Evolutionary conservation across 805 yeast species (phyloP).

Genomic region (Komagataella ulmi): DNA sequence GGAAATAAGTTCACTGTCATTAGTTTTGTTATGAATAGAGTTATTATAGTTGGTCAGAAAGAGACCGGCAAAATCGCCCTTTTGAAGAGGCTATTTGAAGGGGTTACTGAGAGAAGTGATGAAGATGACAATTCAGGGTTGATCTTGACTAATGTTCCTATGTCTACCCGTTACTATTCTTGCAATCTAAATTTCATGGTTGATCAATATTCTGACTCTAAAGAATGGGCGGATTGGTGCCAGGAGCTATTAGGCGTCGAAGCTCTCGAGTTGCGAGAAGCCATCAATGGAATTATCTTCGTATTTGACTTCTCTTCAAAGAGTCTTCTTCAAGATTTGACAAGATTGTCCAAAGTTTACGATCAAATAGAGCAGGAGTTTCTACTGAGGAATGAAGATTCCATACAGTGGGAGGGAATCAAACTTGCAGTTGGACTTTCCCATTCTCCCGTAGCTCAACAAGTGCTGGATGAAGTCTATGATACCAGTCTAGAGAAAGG

Average conservation of each 20-base stretch:
- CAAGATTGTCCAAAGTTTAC: not conserved
- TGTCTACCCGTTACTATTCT: slow-evolving; percentile 14
- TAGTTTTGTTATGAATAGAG: slow-evolving; percentile 18
- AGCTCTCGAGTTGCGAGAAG: slow-evolving; percentile 28
- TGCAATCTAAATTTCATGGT: slow-evolving; percentile 14
- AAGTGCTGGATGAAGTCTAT: not conserved
- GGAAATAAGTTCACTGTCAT: not conserved
- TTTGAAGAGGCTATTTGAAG: slow-evolving; percentile 9
- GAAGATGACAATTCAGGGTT: slow-evolving; percentile 11
- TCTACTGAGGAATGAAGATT: slow-evolving; percentile 2
- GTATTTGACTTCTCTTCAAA: slow-evolving; percentile 17
- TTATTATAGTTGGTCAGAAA: slow-evolving; percentile 31
- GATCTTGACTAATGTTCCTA: slow-evolving; percentile 9
- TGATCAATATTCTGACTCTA: slow-evolving; percentile 15
- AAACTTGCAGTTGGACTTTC: slow-evolving; percentile 20
- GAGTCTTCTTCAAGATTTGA: not conserved
- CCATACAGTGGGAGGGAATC: slow-evolving; percentile 20
- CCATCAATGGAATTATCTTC: slow-evolving; percentile 29
- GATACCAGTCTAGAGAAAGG: slow-evolving; percentile 14
- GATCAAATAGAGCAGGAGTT: not conserved
- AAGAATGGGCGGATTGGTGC: slow-evolving; percentile 20
- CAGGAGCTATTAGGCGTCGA: slow-evolving; percentile 24
- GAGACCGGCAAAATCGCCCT: slow-evolving; percentile 23
- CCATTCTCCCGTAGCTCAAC: not conserved
- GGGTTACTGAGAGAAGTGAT: slow-evolving; percentile 12